Conservation (phyloP, 305 asterid species). For the Vinca major region DNA sequence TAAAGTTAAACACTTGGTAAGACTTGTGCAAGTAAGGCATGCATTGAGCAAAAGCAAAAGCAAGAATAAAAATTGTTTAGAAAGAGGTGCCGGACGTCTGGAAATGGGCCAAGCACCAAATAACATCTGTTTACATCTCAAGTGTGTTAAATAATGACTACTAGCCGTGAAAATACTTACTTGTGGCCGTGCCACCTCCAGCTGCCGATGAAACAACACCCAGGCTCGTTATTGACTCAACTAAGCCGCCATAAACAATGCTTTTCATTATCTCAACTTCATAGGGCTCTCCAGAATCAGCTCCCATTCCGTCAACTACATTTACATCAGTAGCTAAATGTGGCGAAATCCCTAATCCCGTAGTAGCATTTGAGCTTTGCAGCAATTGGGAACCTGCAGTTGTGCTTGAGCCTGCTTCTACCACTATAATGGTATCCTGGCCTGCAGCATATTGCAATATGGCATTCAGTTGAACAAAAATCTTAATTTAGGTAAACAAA, state of each 20-base stretch:
- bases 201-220: constrained; percentile 80
- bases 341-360: constrained; percentile 23
- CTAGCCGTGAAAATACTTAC: constrained; percentile 28
- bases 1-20: background rate
- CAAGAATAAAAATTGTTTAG: no score
- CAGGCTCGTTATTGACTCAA: constrained; percentile 74
- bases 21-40: no score
- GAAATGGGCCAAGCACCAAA: no score
- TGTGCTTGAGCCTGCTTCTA: constrained; percentile 29
- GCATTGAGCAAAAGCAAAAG: no score
- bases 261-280: constrained; percentile 63
- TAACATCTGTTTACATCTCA: background rate
- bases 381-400: constrained; percentile 21
- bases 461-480: background rate
- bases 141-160: background rate
- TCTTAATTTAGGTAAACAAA: background rate
- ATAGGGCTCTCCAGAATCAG: constrained; percentile 29
- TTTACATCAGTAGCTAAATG: constrained; percentile 24
- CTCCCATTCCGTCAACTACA: constrained; percentile 20
- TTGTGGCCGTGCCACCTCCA: constrained; percentile 64
- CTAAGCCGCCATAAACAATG: constrained; percentile 82
- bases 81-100: no score
- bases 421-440: constrained; percentile 43
- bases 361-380: constrained; percentile 17
- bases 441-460: constrained; percentile 34